These are phyloP conservation scores for Centrapalus pauciflorus DNA, from an alignment of 129 eudicot species.

Conservation along the genomic window DNA sequence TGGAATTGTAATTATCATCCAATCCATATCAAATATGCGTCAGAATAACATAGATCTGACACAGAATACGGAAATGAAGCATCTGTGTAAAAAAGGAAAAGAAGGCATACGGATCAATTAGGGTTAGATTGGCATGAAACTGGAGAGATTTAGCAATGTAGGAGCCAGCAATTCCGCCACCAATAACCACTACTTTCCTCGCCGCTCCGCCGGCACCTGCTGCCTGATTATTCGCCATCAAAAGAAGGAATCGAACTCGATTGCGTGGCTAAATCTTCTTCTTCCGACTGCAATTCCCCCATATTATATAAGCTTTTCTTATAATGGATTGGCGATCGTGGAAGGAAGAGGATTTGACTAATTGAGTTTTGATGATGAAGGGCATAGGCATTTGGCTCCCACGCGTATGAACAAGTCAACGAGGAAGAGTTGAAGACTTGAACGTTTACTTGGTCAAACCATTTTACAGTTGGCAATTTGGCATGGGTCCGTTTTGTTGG, in stretches of 20 bases:
- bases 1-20: neutral
- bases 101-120: slow-evolving; percentile 74
- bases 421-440: no score
- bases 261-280: neutral
- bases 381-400: no score
- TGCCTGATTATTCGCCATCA: slow-evolving; percentile 12
- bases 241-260: neutral
- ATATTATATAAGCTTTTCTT: no score
- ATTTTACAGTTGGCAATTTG: no score
- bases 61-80: neutral
- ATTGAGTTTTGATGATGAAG: no score
- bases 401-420: no score
- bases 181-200: slow-evolving; percentile 71
- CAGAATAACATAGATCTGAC: neutral
- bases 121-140: slow-evolving; percentile 57
- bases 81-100: neutral
- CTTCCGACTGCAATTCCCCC: neutral
- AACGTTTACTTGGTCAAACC: no score
- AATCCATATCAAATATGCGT: neutral
- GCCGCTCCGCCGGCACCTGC: slow-evolving; percentile 23
- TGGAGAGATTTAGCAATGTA: slow-evolving; percentile 71
- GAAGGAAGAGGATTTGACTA: no score
- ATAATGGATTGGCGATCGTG: no score
- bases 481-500: no score
- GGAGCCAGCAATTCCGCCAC: slow-evolving; percentile 95